Evolutionary conservation across 2,329 filamentous ascomycete species (phyloP), one percentile per base, ranked within the genome.

Genomic region (Aspergillus clavatus): DNA sequence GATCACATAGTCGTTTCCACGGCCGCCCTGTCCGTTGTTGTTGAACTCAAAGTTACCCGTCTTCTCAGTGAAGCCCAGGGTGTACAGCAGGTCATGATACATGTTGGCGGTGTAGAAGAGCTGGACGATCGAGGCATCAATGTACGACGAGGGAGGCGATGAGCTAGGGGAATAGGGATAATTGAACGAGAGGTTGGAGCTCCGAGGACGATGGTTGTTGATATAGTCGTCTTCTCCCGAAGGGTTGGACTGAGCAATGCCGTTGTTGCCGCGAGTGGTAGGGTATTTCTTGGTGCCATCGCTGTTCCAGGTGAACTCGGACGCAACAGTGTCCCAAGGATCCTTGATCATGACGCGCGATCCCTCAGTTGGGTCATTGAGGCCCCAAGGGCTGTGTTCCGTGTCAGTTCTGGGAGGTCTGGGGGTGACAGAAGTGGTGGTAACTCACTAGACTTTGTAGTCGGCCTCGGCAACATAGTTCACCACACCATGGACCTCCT

Each of bases 81-180:
- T 27, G 19, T 53, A 47, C 2, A 53, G 43, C 14, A 53, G 48
- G 27, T 53, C 51, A 38, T 53, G 51, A 24, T 53, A 53, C n/a
- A 35, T 42, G 29, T 53, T 53, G n/a, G 42, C 48, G 2, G 51
- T 53, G 33, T 53, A 53, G 44, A 53, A 53, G 5, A 53, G 41
- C 35, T 53, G 51, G 2, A 42, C 43, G 31, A 53, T 49, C 3
- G 51, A 51, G 2, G 51, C 51, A 29, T 53, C 44, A 12, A 47
- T 43, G 35, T 53, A 53, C 6, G 46, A 49, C 2, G 29, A 23
- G 1, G 51, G 48, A 5, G 26, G 28, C 14, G 51, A 26, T 12
- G 14, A n/a, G 35, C 38, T 46, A 2, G 29, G 3, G n/a, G 38
- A 22, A 22, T 50, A 53, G 4, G 48, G 48, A 14, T 45, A 53